These are phyloP conservation scores for Rhodamnia argentea DNA, from an alignment of 345 rosid species.

Conservation along the genomic window DNA sequence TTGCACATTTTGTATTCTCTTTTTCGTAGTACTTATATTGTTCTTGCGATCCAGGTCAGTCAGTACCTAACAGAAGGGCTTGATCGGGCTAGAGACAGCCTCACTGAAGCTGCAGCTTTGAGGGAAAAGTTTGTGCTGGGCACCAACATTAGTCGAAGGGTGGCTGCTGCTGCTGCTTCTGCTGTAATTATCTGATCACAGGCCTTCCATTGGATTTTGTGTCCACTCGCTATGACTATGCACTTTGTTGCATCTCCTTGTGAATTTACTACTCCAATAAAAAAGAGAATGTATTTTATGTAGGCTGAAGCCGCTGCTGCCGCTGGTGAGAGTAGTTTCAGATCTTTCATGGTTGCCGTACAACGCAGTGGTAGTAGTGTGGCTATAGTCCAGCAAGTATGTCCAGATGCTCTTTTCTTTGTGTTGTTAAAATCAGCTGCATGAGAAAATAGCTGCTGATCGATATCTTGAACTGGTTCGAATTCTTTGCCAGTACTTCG, in stretches of 20 bases:
- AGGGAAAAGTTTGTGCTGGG: constrained; percentile 95
- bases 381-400: constrained; percentile 87
- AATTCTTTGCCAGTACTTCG: constrained; percentile 56
- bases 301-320: constrained; percentile 99
- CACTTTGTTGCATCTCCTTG: not conserved
- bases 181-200: constrained; percentile 38
- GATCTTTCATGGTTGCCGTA: constrained; percentile 97
- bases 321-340: constrained; percentile 99
- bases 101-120: constrained; percentile 87
- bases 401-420: constrained; percentile 8
- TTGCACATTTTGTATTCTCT: not conserved
- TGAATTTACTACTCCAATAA: not conserved
- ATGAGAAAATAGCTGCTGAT: not conserved
- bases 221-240: not conserved
- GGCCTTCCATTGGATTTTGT: constrained; percentile 1
- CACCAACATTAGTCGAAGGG: constrained; percentile 78
- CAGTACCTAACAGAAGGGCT: constrained; percentile 90
- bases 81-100: constrained; percentile 89
- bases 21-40: constrained; percentile 1
- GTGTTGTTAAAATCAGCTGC: not conserved
- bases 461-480: not conserved
- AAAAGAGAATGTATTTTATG: constrained; percentile 4
- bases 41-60: constrained; percentile 52
- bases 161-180: constrained; percentile 98
- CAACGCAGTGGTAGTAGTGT: constrained; percentile 98